Conservation (phyloP, 208 protist genomes). For the Novymonas esmeraldas region DNA sequence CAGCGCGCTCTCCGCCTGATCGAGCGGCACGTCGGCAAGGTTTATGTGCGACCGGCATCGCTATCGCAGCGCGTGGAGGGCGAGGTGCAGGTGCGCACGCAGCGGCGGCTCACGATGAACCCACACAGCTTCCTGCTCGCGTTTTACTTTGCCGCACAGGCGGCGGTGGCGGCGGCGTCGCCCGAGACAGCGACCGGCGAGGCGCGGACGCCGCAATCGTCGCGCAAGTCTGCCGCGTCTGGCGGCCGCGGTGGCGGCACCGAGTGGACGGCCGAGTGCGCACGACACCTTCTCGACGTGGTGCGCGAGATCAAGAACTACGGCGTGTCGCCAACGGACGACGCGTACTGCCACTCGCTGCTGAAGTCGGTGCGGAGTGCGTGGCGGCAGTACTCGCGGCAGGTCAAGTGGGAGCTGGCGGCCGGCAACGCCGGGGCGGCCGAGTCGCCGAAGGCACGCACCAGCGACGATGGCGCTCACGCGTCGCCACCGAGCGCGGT, state of each 20-base stretch:
- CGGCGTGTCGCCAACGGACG: conserved; percentile 29
- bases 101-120: conserved; percentile 65
- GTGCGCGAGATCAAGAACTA: conserved; percentile 56
- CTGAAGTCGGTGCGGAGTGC: conserved; percentile 58
- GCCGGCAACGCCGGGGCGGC: conserved; percentile 1
- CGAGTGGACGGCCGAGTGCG: conserved; percentile 53
- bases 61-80: conserved; percentile 60
- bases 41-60: conserved; percentile 53
- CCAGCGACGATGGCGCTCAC: background rate
- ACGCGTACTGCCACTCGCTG: conserved; percentile 48
- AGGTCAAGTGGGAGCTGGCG: conserved; percentile 35
- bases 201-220: background rate
- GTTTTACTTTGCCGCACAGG: conserved; percentile 66
- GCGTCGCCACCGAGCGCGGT: background rate
- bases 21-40: conserved; percentile 49
- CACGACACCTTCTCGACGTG: conserved; percentile 66
- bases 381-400: conserved; percentile 64
- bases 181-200: background rate
- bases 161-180: background rate
- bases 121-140: conserved; percentile 74
- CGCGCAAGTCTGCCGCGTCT: background rate
- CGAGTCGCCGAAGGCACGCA: background rate
- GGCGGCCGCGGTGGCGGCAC: background rate
- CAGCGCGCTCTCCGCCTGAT: conserved; percentile 65
- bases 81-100: conserved; percentile 57